These are phyloP conservation scores for Scheffersomyces segobiensis DNA, from an alignment of 1,139 yeast genomes.

Conservation along the genomic window DNA sequence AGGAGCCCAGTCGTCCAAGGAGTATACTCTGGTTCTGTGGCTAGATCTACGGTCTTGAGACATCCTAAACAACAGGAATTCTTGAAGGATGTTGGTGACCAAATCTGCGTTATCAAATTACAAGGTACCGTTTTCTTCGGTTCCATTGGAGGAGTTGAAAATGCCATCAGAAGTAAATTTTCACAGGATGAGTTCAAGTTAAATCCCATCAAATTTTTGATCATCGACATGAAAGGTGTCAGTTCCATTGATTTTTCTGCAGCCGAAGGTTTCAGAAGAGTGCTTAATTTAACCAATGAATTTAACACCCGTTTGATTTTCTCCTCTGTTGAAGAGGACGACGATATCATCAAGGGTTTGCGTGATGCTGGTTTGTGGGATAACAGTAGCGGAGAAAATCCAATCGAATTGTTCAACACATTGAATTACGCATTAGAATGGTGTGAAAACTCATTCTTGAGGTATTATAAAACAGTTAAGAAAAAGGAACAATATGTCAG, in stretches of 20 bases:
- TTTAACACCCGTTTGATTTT: constrained; percentile 72
- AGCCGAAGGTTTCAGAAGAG: constrained; percentile 91
- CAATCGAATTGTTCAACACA: constrained; percentile 66
- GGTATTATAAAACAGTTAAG: constrained; percentile 53
- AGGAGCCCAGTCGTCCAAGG: constrained; percentile 80
- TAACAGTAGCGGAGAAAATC: constrained; percentile 31
- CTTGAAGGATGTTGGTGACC: constrained; percentile 82
- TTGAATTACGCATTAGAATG: constrained; percentile 90
- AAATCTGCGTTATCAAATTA: constrained; percentile 81
- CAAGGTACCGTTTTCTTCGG: constrained; percentile 93
- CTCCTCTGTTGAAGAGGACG: constrained; percentile 70
- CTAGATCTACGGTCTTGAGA: constrained; percentile 88
- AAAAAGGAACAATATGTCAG: constrained; percentile 19
- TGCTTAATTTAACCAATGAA: constrained; percentile 73
- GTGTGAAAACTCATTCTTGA: constrained; percentile 90
- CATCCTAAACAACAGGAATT: constrained; percentile 90
- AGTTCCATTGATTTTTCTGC: constrained; percentile 89
- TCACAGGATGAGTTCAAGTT: constrained; percentile 54
- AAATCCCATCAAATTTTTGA: constrained; percentile 72
- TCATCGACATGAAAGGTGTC: constrained; percentile 83
- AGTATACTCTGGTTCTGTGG: constrained; percentile 82
- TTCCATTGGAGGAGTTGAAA: constrained; percentile 88
- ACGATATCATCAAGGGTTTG: constrained; percentile 61
- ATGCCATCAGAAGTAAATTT: constrained; percentile 64
- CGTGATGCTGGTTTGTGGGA: constrained; percentile 75